Conservation (phyloP, 2,329 filamentous ascomycete genomes). For the Lachnellula subtilissima region DNA sequence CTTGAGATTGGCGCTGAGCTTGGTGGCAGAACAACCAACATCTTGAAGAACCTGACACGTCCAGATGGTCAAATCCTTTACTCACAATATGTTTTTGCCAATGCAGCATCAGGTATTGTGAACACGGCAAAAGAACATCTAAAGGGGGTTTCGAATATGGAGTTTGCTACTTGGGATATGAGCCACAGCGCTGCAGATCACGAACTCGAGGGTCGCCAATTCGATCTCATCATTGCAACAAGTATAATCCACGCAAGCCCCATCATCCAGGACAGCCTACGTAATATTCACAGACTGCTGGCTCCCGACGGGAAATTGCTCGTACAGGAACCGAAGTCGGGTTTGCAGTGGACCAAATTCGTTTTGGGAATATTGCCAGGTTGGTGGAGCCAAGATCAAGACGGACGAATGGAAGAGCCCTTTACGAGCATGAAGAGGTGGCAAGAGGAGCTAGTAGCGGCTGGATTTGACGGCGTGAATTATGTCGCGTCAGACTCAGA, state of each 20-base stretch:
- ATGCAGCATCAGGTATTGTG: conserved; percentile 31
- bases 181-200: conserved; percentile 30
- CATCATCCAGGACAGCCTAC: conserved; percentile 12
- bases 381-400: conserved; percentile 32
- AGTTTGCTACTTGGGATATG: conserved; percentile 33
- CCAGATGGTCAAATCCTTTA: conserved; percentile 4
- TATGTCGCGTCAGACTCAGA: conserved; percentile 16
- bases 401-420: conserved; percentile 24
- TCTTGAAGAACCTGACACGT: conserved; percentile 10
- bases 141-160: conserved; percentile 25
- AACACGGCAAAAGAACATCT: conserved; percentile 30
- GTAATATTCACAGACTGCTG: conserved; percentile 14
- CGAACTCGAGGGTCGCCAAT: conserved; percentile 31
- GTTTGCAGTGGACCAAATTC: background rate
- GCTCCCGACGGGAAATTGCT: conserved; percentile 15
- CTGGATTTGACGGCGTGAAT: conserved; percentile 33
- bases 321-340: conserved; percentile 11
- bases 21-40: conserved; percentile 16
- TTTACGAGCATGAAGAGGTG: conserved; percentile 25
- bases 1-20: conserved; percentile 29
- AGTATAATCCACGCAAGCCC: conserved; percentile 25
- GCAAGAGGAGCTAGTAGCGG: conserved; percentile 23
- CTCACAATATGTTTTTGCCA: conserved; percentile 18
- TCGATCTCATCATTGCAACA: conserved; percentile 26
- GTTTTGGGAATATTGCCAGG: conserved; percentile 23